These are phyloP conservation scores for Podaxis pistillaris DNA, from an alignment of 768 basidiomycete species.

Conservation along the genomic window DNA sequence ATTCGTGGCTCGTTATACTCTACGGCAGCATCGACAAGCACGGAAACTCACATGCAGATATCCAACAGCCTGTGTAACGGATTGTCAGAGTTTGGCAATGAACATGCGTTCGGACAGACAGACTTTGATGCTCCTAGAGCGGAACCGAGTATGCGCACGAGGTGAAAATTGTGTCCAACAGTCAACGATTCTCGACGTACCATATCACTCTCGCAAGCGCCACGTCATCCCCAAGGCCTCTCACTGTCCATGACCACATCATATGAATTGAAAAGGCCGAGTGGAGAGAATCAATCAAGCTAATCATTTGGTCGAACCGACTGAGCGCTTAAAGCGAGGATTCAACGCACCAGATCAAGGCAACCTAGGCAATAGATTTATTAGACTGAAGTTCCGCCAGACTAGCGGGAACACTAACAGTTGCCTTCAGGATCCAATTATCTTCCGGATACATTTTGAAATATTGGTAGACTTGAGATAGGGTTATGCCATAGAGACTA, in stretches of 20 bases:
- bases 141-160: neutral
- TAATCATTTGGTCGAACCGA: neutral
- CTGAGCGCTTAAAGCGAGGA: neutral
- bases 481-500: conserved; percentile 11
- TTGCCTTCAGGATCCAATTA: neutral
- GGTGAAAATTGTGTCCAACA: neutral
- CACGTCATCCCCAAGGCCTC: conserved; percentile 7
- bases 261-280: conserved; percentile 14
- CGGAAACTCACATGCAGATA: conserved; percentile 7
- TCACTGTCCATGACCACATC: conserved; percentile 13
- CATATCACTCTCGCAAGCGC: conserved; percentile 3
- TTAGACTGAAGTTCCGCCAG: neutral
- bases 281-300: conserved; percentile 10
- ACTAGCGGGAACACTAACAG: neutral
- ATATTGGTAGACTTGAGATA: conserved; percentile 12
- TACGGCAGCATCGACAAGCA: neutral
- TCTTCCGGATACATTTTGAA: conserved; percentile 11
- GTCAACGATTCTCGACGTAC: neutral
- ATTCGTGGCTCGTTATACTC: neutral
- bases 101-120: neutral
- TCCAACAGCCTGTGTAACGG: conserved; percentile 5
- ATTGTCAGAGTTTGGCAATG: neutral
- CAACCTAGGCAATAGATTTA: neutral
- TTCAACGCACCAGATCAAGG: conserved; percentile 5
- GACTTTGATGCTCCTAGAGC: conserved; percentile 13